Percentiles rank a stretch among this genome's conserved stretches.
phyloP scores from a whole-genome alignment of 169 alveolate species.

The Eimeria falciformis region DNA sequence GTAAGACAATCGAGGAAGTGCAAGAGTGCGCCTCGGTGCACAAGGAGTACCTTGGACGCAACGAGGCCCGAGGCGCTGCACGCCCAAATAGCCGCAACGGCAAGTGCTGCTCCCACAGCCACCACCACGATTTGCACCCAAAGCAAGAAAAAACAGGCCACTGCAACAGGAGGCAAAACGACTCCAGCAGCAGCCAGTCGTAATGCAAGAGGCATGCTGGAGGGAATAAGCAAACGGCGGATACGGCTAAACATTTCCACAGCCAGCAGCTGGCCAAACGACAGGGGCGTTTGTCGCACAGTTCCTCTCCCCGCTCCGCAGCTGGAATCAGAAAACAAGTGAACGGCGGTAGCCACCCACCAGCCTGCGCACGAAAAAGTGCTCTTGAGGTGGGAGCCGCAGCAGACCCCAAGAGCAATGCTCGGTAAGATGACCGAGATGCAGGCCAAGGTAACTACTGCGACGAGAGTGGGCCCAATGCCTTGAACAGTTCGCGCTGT shows the following conservation, averaged over 20 bases:
- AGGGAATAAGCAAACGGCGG: background rate
- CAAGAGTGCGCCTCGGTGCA: conserved; percentile 29
- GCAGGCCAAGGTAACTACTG: conserved; percentile 29
- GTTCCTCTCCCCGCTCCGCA: background rate
- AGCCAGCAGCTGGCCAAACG: background rate
- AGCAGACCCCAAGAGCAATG: conserved; percentile 41
- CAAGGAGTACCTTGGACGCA: background rate
- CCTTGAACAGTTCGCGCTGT: conserved; percentile 32
- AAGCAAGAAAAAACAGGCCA: conserved; percentile 12
- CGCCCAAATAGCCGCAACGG: conserved; percentile 7
- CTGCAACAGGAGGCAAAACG: conserved; percentile 56
- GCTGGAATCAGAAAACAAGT: background rate
- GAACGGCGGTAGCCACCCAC: conserved; percentile 18
- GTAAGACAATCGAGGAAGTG: conserved; percentile 40
- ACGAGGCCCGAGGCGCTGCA: background rate
- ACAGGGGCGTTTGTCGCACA: background rate
- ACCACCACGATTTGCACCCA: conserved; percentile 24
- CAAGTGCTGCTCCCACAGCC: conserved; percentile 10
- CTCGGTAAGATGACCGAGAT: conserved; percentile 37
- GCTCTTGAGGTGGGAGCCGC: conserved; percentile 30
- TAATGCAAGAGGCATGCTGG: background rate
- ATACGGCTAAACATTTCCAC: conserved; percentile 1
- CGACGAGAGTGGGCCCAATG: background rate
- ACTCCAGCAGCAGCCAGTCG: conserved; percentile 25
- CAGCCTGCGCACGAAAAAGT: conserved; percentile 43